Percentiles rank a stretch among this genome's conserved stretches.
These are phyloP conservation scores for Fagopyrum esculentum DNA, from an alignment of 148 eudicot genomes.

Conservation along the genomic window DNA sequence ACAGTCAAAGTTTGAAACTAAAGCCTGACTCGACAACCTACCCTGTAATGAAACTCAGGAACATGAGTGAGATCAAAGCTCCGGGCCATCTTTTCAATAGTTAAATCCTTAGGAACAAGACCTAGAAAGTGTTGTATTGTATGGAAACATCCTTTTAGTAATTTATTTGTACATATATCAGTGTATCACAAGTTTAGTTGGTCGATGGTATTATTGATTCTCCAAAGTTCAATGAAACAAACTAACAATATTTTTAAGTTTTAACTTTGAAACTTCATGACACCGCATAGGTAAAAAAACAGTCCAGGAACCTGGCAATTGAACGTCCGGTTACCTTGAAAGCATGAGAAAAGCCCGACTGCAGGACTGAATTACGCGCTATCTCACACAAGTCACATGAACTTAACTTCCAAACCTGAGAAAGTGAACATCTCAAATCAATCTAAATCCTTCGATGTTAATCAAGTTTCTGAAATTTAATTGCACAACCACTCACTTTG, in stretches of 20 bases:
- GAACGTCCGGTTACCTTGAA: constrained; percentile 43
- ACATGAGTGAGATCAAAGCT: background rate
- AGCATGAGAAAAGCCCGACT: constrained; percentile 74
- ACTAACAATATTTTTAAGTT: background rate
- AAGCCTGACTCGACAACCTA: background rate
- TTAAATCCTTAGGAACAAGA: background rate
- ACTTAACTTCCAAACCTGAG: constrained; percentile 81
- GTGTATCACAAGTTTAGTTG: background rate
- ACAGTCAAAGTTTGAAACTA: background rate
- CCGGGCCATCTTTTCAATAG: background rate
- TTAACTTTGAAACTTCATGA: background rate
- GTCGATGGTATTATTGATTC: background rate
- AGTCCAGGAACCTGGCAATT: background rate
- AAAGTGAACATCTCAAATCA: background rate
- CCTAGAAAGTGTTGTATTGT: background rate
- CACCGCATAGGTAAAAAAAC: background rate
- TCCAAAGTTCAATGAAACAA: background rate
- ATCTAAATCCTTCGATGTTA: background rate
- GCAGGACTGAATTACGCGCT: constrained; percentile 79
- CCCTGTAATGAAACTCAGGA: background rate
- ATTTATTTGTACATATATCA: background rate
- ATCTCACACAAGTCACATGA: constrained; percentile 80
- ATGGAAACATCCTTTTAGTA: background rate
- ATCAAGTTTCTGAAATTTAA: background rate
- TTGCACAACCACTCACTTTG: constrained; percentile 43